A percentile compares a stretch with the other conserved stretches of the same genome.
Evolutionary conservation across 1,139 yeast genomes (phyloP).

Genomic region (Hemisphaericaspora lyxosophila): DNA sequence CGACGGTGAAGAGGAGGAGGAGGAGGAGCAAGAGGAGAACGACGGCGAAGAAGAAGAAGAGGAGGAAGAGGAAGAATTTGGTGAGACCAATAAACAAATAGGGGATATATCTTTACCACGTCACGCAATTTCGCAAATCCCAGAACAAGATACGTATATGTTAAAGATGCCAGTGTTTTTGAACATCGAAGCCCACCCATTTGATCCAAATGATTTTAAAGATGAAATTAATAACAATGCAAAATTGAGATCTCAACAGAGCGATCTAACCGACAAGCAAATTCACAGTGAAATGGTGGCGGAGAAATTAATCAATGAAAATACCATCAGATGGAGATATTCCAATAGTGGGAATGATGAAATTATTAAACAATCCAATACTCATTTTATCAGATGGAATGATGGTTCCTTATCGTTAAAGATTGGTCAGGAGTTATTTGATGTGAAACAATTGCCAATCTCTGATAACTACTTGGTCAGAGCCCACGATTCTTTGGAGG

Average conservation of each 20-base stretch:
- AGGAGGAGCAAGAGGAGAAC: constrained; percentile 13
- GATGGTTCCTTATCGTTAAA: constrained; percentile 87
- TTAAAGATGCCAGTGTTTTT: constrained; percentile 81
- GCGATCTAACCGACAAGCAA: constrained; percentile 32
- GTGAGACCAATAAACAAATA: constrained; percentile 43
- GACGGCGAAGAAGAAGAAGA: constrained; percentile 19
- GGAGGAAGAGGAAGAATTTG: constrained; percentile 32
- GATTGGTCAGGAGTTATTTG: constrained; percentile 85
- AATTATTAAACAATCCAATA: constrained; percentile 79
- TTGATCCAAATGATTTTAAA: constrained; percentile 72
- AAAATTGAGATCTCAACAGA: constrained; percentile 34
- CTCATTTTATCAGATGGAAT: constrained; percentile 90
- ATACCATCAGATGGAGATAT: constrained; percentile 92
- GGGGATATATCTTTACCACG: constrained; percentile 70
- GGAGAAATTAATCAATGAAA: constrained; percentile 64
- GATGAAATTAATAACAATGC: constrained; percentile 53
- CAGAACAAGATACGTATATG: constrained; percentile 47
- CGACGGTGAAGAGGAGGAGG: constrained; percentile 22
- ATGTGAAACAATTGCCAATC: constrained; percentile 64
- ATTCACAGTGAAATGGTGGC: constrained; percentile 45
- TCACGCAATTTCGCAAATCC: constrained; percentile 56
- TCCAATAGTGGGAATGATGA: constrained; percentile 63
- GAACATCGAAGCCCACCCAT: constrained; percentile 81
- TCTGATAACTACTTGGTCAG: constrained; percentile 72
- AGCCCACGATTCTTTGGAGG: constrained; percentile 70